These are phyloP conservation scores for Metschnikowia gruessii DNA, from an alignment of 805 yeast genomes.

Conservation along the genomic window DNA sequence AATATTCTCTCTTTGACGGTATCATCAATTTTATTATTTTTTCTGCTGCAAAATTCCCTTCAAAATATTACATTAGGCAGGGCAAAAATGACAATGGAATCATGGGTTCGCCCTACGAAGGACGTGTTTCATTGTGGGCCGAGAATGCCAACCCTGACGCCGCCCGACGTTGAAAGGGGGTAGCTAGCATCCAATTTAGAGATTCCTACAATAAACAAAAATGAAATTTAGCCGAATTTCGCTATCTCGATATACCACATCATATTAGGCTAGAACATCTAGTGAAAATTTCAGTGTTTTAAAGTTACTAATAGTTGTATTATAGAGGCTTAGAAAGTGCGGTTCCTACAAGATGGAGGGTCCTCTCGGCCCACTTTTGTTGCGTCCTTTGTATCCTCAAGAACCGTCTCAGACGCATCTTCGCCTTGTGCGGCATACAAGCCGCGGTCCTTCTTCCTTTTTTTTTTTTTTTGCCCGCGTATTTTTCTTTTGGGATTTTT, in stretches of 20 bases:
- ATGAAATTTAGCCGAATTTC: background rate
- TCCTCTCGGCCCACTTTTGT: too few relatives aligned
- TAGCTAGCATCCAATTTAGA: background rate
- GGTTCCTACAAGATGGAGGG: too few relatives aligned
- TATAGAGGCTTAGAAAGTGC: too few relatives aligned
- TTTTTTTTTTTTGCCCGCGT: conserved; percentile 11
- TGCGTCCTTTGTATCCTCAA: too few relatives aligned
- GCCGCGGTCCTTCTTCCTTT: conserved; percentile 4
- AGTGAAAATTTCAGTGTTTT: too few relatives aligned
- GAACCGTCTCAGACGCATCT: background rate
- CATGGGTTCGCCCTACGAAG: background rate
- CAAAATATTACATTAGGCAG: background rate
- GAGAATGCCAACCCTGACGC: too few relatives aligned
- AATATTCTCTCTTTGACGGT: background rate
- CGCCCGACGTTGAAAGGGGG: too few relatives aligned
- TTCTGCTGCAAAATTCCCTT: background rate
- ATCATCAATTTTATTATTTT: background rate
- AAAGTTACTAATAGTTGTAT: too few relatives aligned
- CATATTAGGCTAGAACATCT: too few relatives aligned
- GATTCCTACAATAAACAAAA: background rate
- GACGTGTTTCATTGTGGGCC: too few relatives aligned
- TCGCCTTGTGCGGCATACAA: conserved; percentile 2
- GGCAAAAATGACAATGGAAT: background rate
- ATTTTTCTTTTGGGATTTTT: conserved; percentile 4
- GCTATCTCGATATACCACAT: too few relatives aligned